Evolutionary conservation across 2,329 filamentous ascomycete genomes (phyloP), one percentile per base, ranked within the genome.

Genomic region (Talaromyces sp.): DNA sequence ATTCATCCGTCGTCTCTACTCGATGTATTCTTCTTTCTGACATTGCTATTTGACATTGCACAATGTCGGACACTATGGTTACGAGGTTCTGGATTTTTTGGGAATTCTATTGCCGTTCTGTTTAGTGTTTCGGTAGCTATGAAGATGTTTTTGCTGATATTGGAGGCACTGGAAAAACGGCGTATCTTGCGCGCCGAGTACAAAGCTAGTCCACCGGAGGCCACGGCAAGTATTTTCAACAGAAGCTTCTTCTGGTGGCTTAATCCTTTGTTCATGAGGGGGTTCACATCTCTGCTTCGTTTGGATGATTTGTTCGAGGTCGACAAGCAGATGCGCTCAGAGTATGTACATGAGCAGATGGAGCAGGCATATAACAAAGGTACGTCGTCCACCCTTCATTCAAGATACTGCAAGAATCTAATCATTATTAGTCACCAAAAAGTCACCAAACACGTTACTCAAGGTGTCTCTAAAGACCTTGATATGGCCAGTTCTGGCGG

Each of bases 171-270:
- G 13, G 74, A 77, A 24, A 84, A 83, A 67, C 71, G 76, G 52
- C 68, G 69, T 3, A 74, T 82, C 5, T 72, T 84, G 81, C 8
- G 82, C 83, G 64, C 74, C 84, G 3, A 81, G 72, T 69, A 72
- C 19, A 68, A 67, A 11, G 67, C 77, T 10, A 73, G 72, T 24
- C 81, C 82, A 1, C 76, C 73, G 0, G 82, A 86, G 68, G 78
- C 78, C 19, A 82, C 80, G 13, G 81, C 79, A 63, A 78, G 82
- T 10, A 70, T 82, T 22, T 79, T 80, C 69, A 81, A 72, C 54
- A 73, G 75, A n/a, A 75, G 74, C 2, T 70, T 82, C 27, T 84
- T 84, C 67, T 81, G 76, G 72, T 85, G 83, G 83, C 71, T 84
- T 39, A 81, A 79, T 48, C 74, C 76, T 2, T 69, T 85, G 3